Evolutionary conservation across 306 rosid species (phyloP), one percentile per base, ranked within the genome.

Genomic region (Calophaca sinica): DNA sequence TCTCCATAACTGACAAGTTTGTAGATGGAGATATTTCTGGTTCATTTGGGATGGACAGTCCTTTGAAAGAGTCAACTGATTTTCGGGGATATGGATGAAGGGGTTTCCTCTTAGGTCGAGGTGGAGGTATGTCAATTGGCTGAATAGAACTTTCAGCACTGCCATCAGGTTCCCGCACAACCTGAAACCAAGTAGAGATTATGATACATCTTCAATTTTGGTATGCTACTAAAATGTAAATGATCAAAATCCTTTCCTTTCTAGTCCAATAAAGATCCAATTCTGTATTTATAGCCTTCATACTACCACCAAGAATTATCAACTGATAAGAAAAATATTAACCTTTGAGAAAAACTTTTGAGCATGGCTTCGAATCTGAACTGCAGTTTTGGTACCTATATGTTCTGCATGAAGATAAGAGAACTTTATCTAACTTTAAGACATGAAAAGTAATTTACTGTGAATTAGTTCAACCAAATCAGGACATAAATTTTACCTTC

Each of bases 331-430:
- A 31, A 45, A 38, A 82, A 46, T 68, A 44, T 65, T 14, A 42
- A 94, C 98, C 98, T 94, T 94, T 82, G 97, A 88, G 87, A 94
- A 94, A 86, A 94, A 94, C 84, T 94, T 94, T 76, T 94, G 99
- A 75, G 99, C 99, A 87, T 94, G 99, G 81, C 97, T 94, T 82
- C 99, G 93, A 78, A 94, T 94, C 86, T 94, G 99, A 86, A 94
- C 93, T 32, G 96, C 97, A 78, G 96, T 90, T 92, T 94, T 94
- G 73, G 97, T 85, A 66, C 97, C 97, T 79, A 94, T 88, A 85
- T 94, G 96, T 75, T 92, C 99, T 94, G 96, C 90, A 87, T 66
- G 82, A 74, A 82, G 75, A 84, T 74, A 68, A 60, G 58, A 81
- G 64, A 26, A 58, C 75, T 72, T 87, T 81, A 87, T 72, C 78